Base-by-base conservation (phyloP, 257 asterid genomes). In the Solanum pimpinellifolium region DNA sequence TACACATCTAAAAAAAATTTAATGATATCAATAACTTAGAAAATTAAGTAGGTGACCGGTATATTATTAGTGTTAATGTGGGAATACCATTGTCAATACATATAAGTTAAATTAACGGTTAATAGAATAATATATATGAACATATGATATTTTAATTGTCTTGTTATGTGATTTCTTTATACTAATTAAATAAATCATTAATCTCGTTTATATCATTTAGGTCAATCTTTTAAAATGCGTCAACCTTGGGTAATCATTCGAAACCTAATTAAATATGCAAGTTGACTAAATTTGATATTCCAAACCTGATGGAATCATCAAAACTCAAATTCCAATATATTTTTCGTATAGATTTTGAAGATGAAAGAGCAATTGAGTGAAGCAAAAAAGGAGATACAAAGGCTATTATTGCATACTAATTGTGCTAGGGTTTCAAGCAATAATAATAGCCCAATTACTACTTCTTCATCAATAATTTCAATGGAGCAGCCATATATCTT, bases 281-380 rank as follows among this genome's bases (percentile, higher is more conserved):
- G 31, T 62, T n/a, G 70, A 62, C 16, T 62, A 15, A 62, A 62
- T n/a, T 4, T 62, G 31, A 62, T 62, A 11, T 62, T 62, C 1
- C 15, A 2, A 10, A 62, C 29, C 4, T 62, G 8, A 23, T 62
- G 33, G 7, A 62, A 62, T 62, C 70, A 62, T 62, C 70, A 62
- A 62, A n/a, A n/a, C 25, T 52, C 11, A 11, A 44, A 29, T 14
- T 56, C 0, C 0, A 1, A 82, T 52, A 82, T 23, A 2, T 25
- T 75, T 33, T 9, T 18, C 23, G 14, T 80, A 6, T 73, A 91
- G 93, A 89, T 94, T 2, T 11, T 91, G 46, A 91, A 91, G 92
- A 86, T 95, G 25, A 90, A 90, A 82, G 94, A 93, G 37, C 94
- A 93, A 70, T 92, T 95, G 2, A n/a, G 56, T 2, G 93, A 91